Percentiles rank a stretch among this genome's conserved stretches.
Conservation (phyloP, 2,329 filamentous ascomycete species). For the Monosporascus sp. region DNA sequence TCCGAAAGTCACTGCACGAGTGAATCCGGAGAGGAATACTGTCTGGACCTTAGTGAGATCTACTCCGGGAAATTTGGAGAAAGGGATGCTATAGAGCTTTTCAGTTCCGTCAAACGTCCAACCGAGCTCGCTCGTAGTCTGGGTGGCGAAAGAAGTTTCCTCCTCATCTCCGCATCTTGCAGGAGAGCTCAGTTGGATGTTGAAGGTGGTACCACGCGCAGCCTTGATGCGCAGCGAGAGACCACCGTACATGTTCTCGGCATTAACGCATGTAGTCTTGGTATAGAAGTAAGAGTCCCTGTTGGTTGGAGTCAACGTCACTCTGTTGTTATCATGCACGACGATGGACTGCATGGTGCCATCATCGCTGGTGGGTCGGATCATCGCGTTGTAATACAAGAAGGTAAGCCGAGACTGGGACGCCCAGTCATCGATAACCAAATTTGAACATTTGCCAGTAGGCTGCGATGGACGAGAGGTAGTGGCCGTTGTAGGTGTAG, state of each 20-base stretch:
- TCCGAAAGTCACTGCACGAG: conserved; percentile 43
- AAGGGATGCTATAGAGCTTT: conserved; percentile 53
- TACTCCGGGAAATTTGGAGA: conserved; percentile 45
- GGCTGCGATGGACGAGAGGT: background rate
- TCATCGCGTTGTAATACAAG: conserved; percentile 54
- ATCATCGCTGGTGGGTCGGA: conserved; percentile 51
- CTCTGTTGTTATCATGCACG: conserved; percentile 44
- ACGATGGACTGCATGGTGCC: conserved; percentile 50
- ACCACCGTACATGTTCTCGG: conserved; percentile 46
- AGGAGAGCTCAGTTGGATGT: conserved; percentile 45
- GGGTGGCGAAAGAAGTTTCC: conserved; percentile 29
- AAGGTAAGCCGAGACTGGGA: conserved; percentile 59
- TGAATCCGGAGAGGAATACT: conserved; percentile 45
- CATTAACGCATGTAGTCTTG: conserved; percentile 49
- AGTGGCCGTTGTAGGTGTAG: background rate
- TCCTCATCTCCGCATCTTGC: conserved; percentile 36
- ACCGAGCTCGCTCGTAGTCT: conserved; percentile 44
- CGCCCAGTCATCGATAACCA: conserved; percentile 55
- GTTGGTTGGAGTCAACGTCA: conserved; percentile 46
- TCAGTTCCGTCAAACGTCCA: conserved; percentile 58
- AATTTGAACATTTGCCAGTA: background rate
- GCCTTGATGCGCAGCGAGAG: conserved; percentile 52
- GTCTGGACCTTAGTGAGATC: conserved; percentile 48
- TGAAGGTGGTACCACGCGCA: conserved; percentile 43
- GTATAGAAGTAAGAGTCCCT: conserved; percentile 53